Conservation (phyloP, 768 basidiomycete genomes). For the Hygrophoropsis aurantiaca region DNA sequence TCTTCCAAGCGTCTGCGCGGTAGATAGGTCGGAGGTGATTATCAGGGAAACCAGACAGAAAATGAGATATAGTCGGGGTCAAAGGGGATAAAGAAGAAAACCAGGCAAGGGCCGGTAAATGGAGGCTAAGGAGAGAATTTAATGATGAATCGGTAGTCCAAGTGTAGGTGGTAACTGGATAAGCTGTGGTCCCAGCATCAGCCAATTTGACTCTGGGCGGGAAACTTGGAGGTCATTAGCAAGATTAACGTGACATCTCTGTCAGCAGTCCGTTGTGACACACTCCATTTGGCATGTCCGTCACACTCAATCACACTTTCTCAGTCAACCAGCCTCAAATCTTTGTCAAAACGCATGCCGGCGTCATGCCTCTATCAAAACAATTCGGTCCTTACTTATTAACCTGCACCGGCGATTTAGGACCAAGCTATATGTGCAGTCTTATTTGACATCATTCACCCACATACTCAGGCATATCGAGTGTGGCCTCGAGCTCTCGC, state of each 20-base stretch:
- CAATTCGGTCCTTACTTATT: too few species aligned
- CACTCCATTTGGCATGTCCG: conserved; percentile 14
- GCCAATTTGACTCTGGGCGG: conserved; percentile 1
- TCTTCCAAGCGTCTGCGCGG: too few species aligned
- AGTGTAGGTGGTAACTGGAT: conserved; percentile 12
- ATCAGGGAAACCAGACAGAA: too few species aligned
- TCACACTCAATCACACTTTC: conserved; percentile 14
- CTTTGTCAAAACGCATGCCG: not conserved
- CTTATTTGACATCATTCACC: too few species aligned
- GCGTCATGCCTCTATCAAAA: too few species aligned
- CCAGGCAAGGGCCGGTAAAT: not conserved
- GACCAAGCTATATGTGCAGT: too few species aligned
- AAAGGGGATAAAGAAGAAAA: not conserved
- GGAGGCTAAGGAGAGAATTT: not conserved
- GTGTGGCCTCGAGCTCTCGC: too few species aligned
- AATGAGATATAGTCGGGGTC: not conserved
- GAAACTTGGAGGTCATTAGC: conserved; percentile 13
- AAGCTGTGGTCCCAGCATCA: conserved; percentile 11
- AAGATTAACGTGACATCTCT: conserved; percentile 19
- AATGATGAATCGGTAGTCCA: not conserved
- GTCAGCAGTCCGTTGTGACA: conserved; percentile 29
- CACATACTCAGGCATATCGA: too few species aligned
- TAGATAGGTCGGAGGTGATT: too few species aligned
- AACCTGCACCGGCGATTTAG: too few species aligned
- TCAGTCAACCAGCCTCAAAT: not conserved